Evolutionary conservation across 768 basidiomycete genomes (phyloP), one percentile per base, ranked within the genome.

Genomic region (Holtermannia corniformis): DNA sequence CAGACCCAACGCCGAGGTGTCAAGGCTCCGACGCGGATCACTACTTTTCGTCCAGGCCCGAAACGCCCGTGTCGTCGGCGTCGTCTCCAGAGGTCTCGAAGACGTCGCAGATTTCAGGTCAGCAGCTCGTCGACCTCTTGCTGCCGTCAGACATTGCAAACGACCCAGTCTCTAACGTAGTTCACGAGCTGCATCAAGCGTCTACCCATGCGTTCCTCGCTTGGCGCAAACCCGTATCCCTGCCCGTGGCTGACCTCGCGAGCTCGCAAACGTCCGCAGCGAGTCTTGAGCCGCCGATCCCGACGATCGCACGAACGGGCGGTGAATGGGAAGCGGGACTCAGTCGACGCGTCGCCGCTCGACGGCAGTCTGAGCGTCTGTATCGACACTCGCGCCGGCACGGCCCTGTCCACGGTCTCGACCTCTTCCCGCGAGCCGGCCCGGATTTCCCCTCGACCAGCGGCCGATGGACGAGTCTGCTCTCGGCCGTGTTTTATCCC

Each of bases 301-400:
- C 65, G 5, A 67, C 65, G 10, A 59, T 67, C 3, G 65, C 61
- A 0, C 21, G 61, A 21, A 61, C 61, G 2, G 62, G 64, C n/a
- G 66, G 63, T 13, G 66, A 68, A 44, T 68, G 66, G 66, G 66
- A 68, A 57, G 66, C 66, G 0, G 58, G 50, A 5, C 50, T 68
- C 3, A 58, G 56, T 11, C 45, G 66, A 20, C 54, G 66, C 16
- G 41, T 68, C 4, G 66, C 66, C 2, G 57, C 61, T 43, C 54
- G 64, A 22, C 53, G 61, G 24, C 58, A 62, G 28, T 46, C 49
- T 19, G 60, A 54, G 32, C 7, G n/a, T n/a, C n/a, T n/a, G n/a
- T n/a, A n/a, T n/a, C 7, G 32, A 37, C 7, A 16, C 32, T 7
- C 7, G 32, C 10, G 7, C 32, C 10, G 10, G 32, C 32, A 37